Evolutionary conservation across 352 stramenopile genomes (phyloP).

Genomic region (Pythium brachiatum): DNA sequence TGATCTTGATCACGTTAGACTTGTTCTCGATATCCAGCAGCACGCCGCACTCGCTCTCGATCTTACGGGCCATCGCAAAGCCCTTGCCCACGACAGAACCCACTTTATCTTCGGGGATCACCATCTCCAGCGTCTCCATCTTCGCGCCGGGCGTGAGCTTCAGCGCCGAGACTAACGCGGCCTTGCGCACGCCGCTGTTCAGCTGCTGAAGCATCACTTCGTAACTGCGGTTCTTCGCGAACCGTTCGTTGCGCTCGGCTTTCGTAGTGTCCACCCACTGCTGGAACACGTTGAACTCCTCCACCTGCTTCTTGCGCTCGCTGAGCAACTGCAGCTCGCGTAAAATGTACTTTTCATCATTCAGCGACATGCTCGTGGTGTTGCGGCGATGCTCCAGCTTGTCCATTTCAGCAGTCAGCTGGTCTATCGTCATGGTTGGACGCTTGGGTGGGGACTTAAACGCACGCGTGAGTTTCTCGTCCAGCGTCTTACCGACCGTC

Average conservation of each 20-base stretch:
- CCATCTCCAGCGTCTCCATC: slow-evolving; percentile 49
- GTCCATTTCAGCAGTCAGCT: slow-evolving; percentile 55
- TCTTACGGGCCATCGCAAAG: slow-evolving; percentile 48
- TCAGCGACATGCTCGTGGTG: slow-evolving; percentile 71
- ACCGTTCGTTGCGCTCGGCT: slow-evolving; percentile 55
- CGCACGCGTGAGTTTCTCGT: slow-evolving; percentile 66
- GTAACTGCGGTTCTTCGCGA: slow-evolving; percentile 48
- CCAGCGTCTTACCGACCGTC: slow-evolving; percentile 54
- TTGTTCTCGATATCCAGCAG: slow-evolving; percentile 67
- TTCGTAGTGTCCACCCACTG: slow-evolving; percentile 49
- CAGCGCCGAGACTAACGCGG: slow-evolving; percentile 48
- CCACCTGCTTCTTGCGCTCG: slow-evolving; percentile 49
- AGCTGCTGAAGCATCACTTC: slow-evolving; percentile 55
- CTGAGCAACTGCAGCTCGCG: slow-evolving; percentile 65
- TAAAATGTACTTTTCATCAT: slow-evolving; percentile 69
- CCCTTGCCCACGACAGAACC: slow-evolving; percentile 66
- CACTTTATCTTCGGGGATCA: slow-evolving; percentile 60
- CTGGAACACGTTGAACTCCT: slow-evolving; percentile 57
- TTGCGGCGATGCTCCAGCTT: slow-evolving; percentile 56
- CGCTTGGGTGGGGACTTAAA: slow-evolving; percentile 72
- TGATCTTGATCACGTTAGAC: slow-evolving; percentile 51
- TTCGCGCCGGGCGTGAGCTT: slow-evolving; percentile 29
- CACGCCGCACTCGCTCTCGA: slow-evolving; percentile 56
- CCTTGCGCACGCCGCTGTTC: slow-evolving; percentile 43
- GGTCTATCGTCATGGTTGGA: slow-evolving; percentile 45